phyloP scores from a whole-genome alignment of 148 eudicot species.

The Vaccinium vitisidaea region DNA sequence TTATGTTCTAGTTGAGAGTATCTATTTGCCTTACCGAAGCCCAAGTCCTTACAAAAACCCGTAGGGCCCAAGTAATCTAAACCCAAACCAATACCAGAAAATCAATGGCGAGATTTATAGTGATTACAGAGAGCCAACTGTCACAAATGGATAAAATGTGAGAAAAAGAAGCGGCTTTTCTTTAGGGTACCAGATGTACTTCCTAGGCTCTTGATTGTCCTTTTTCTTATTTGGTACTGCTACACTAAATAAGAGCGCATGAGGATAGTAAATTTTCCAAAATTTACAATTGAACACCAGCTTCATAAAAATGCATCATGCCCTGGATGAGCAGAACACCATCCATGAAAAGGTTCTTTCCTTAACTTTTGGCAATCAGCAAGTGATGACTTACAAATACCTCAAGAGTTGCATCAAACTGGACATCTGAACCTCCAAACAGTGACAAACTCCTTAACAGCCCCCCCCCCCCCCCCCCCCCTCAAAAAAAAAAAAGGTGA shows the following conservation, averaged over 20 bases:
- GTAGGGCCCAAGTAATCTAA: not conserved
- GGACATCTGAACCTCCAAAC: too few relatives aligned
- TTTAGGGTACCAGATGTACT: not conserved
- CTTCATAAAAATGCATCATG: not conserved
- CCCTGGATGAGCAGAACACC: too few relatives aligned
- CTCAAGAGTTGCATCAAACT: too few relatives aligned
- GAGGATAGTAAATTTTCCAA: not conserved
- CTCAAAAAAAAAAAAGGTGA: too few relatives aligned
- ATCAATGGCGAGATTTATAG: not conserved
- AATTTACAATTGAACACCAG: not conserved
- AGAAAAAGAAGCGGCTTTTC: not conserved
- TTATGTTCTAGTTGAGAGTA: not conserved
- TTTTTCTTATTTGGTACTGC: not conserved
- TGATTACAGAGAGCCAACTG: not conserved
- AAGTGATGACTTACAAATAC: too few relatives aligned
- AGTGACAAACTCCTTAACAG: too few relatives aligned
- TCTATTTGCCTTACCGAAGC: too few relatives aligned
- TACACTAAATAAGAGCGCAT: not conserved
- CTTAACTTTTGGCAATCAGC: too few relatives aligned
- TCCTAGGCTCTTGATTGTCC: not conserved
- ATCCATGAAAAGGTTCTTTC: too few relatives aligned
- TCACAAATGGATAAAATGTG: not conserved
- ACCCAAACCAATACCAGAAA: not conserved
- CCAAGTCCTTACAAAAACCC: not conserved
- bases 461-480: too few relatives aligned